Evolutionary conservation across 495 filamentous ascomycete species (phyloP), one percentile per base, ranked within the genome.

Genomic region (Neurospora sp.): DNA sequence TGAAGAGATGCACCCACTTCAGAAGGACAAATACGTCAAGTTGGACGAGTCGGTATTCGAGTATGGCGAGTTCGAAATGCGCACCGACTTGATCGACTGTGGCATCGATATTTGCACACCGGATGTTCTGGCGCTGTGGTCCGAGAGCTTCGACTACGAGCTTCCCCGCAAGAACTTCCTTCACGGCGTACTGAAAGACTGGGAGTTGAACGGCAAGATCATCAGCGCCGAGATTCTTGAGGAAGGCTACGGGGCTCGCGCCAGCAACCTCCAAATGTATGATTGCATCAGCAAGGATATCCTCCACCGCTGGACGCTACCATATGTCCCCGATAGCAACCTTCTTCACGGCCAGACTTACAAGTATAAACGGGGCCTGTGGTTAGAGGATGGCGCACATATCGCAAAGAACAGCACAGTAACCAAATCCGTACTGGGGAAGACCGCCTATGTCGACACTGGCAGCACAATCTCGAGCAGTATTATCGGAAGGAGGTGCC

Each of bases 31-130:
- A 75, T 87, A 90, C 71, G 75, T 94, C 27, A 88, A 87, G 66
- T 87, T 97, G 20, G 94, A 97, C 76, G 84, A 92, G 10, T 75
- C 75, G 3, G 66, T 85, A 20, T 79, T 85, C 31, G 92, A 95
- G 35, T 81, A 94, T 27, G 80, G 87, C 12, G 90, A 95, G 77
- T 95, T 73, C 37, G 93, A 96, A 74, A 83, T 97, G 38, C 91
- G 95, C 5, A 87, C 91, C 69, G 96, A 99, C 77, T 84, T 99
- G 71, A 92, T 98, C 72, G 96, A 99, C 83, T 96, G 93, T 78
- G 93, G 91, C 72, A 95, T 99, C 79, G 96, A 99, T 79, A 98
- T 99, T 75, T 99, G 96, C 82, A 97, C 96, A 0, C 94, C 95
- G 0, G 96, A 98, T 77, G 93, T 97, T 23, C 86, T 98, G 62